Percentiles rank a stretch among this genome's conserved stretches.
Conservation (phyloP, 2,329 filamentous ascomycete genomes). For the Cladosporium sp. region DNA sequence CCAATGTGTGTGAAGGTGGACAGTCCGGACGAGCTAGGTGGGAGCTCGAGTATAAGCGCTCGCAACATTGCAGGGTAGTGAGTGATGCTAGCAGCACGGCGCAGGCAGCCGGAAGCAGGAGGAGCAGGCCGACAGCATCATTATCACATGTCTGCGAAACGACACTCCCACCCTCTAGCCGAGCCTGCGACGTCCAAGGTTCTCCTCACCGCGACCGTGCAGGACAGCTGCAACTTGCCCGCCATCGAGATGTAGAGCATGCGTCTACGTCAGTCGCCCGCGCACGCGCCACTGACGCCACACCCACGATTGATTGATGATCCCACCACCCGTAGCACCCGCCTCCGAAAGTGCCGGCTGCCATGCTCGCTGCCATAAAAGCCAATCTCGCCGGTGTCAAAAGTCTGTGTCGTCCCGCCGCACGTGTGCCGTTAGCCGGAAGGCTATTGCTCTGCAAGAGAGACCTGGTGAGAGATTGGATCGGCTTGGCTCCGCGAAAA, state of each 20-base stretch:
- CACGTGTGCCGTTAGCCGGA: neutral
- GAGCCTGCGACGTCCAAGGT: neutral
- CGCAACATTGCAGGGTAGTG: neutral
- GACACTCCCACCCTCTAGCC: neutral
- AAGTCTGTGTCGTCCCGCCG: neutral
- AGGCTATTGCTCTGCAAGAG: neutral
- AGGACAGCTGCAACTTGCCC: neutral
- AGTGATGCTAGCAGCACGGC: neutral
- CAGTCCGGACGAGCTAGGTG: neutral
- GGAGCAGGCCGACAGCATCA: neutral
- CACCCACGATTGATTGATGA: no score
- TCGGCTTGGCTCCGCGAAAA: constrained; percentile 2
- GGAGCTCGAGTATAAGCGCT: neutral
- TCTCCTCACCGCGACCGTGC: neutral
- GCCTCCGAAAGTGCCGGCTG: neutral
- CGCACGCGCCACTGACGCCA: neutral
- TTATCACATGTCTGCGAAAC: constrained; percentile 8
- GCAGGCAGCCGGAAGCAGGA: neutral
- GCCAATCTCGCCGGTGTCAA: neutral
- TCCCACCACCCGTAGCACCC: neutral
- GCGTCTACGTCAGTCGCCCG: neutral
- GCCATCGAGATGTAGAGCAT: neutral
- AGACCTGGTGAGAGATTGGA: neutral
- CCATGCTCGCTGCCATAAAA: neutral
- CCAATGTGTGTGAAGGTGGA: neutral